phyloP scores from a whole-genome alignment of 179 eudicot species.

The Carnegiea gigantea region DNA sequence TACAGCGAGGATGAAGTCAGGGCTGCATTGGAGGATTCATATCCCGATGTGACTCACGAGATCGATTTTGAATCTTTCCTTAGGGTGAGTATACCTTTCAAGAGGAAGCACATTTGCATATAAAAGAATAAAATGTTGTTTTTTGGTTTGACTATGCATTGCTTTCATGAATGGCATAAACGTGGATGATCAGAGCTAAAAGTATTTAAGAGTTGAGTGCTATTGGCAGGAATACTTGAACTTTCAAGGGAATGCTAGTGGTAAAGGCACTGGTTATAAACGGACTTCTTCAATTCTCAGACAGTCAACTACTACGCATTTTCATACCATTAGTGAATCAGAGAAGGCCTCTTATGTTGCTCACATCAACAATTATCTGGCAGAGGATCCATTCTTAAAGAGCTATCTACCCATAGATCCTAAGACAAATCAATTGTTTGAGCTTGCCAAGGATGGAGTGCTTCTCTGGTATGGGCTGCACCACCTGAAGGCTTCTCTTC shows the following conservation, averaged over 20 bases:
- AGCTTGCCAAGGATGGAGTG: constrained; percentile 76
- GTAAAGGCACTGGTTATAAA: constrained; percentile 47
- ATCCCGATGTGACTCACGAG: constrained; percentile 55
- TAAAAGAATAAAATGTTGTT: neutral
- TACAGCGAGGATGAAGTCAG: constrained; percentile 58
- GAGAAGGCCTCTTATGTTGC: constrained; percentile 74
- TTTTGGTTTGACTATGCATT: neutral
- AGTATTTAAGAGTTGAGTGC: neutral
- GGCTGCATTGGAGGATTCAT: constrained; percentile 57
- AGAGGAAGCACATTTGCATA: neutral
- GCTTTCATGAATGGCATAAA: neutral
- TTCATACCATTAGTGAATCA: constrained; percentile 66
- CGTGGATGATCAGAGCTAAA: neutral
- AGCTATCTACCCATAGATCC: constrained; percentile 75
- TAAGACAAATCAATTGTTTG: constrained; percentile 58
- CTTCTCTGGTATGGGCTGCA: constrained; percentile 58
- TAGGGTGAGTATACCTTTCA: constrained; percentile 48
- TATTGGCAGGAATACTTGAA: constrained; percentile 54
- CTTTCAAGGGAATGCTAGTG: constrained; percentile 51
- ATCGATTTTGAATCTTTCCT: constrained; percentile 83
- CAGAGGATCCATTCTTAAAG: constrained; percentile 65
- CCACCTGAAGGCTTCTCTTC: neutral
- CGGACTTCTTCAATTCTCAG: constrained; percentile 69
- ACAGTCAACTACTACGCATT: constrained; percentile 67
- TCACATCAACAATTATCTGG: constrained; percentile 69